Base-by-base conservation (phyloP, 768 basidiomycete species). In the Pleurotus tuoliensis region DNA sequence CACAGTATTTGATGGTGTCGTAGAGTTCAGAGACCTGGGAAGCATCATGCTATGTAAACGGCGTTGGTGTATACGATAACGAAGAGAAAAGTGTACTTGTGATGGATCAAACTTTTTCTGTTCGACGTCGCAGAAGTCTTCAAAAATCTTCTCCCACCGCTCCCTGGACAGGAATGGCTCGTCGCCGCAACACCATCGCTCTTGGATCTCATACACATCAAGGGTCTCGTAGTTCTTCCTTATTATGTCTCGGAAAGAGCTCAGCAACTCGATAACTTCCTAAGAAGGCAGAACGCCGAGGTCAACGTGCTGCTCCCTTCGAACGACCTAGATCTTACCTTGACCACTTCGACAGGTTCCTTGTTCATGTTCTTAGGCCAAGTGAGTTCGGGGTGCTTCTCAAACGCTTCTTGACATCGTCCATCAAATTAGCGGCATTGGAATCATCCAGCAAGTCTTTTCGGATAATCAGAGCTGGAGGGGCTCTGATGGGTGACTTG, bases 331-430 rank as follows among this genome's bases (percentile, higher is more conserved):
- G n/a, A 16, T 56, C 75, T 49, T 41, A 86, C 91, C 75, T 89
- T 90, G 51, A 96, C 92, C 51, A 97, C 96, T 73, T 97, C 93
- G 8, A 95, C 96, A 1, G 96, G 97, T 67, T 96, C 94, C 71
- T 94, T 96, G 73, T 96, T 96, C 87, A 96, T 88, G 67, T 90
- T 93, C 73, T 96, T 95, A 15, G 94, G 94, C 97, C 97, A 99
- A 3, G 92, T 95, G 30, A 98, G 76, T 67, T 97, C 95, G 0
- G 97, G 97, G 59, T 96, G 78, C 70, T 94, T 95, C 70, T 98
- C 56, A 99, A 82, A 51, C 94, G 84, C 73, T 98, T 98, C 79
- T 99, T 99, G 41, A 98, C 94, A 62, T 96, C 93, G 67, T 97
- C 94, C 92, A 93, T 98, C 53, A 96, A 81, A 64, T 99, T 99